phyloP scores from a whole-genome alignment of 208 protist genomes.

The Crithidia expoeki region DNA sequence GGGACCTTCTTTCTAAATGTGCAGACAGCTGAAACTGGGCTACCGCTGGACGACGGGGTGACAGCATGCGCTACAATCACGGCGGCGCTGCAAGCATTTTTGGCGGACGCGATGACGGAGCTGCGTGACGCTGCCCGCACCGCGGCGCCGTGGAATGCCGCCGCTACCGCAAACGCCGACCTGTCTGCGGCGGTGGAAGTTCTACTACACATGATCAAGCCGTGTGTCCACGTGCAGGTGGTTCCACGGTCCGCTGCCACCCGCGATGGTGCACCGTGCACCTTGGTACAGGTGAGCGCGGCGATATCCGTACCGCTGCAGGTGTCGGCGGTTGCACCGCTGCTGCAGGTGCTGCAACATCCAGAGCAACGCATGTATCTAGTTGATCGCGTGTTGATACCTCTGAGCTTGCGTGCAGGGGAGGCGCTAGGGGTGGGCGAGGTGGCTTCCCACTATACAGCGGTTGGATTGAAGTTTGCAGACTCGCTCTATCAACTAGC shows the following conservation, averaged over 20 bases:
- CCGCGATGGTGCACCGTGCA: conserved; percentile 11
- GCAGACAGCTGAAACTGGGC: conserved; percentile 8
- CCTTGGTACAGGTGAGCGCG: conserved; percentile 32
- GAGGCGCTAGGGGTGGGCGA: conserved; percentile 31
- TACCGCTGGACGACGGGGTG: conserved; percentile 28
- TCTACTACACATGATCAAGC: conserved; percentile 48
- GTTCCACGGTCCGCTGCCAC: conserved; percentile 12
- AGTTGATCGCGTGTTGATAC: conserved; percentile 35
- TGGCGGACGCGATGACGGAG: conserved; percentile 16
- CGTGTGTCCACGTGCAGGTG: conserved; percentile 28
- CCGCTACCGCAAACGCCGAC: conserved; percentile 25
- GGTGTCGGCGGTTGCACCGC: conserved; percentile 41
- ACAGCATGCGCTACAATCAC: conserved; percentile 28
- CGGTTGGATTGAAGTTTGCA: conserved; percentile 28
- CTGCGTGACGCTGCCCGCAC: conserved; percentile 28
- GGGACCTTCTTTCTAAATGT: conserved; percentile 36
- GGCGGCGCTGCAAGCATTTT: conserved; percentile 21
- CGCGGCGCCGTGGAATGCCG: conserved; percentile 45
- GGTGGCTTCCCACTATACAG: conserved; percentile 28
- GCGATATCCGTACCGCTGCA: conserved; percentile 41
- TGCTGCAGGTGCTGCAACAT: conserved; percentile 38
- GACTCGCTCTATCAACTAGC: conserved; percentile 38
- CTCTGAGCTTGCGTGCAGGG: conserved; percentile 34
- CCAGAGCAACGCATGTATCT: conserved; percentile 44
- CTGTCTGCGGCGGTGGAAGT: conserved; percentile 53